Evolutionary conservation across 2,329 filamentous ascomycete genomes (phyloP), one percentile per base, ranked within the genome.

Genomic region (Penicillium sp.): DNA sequence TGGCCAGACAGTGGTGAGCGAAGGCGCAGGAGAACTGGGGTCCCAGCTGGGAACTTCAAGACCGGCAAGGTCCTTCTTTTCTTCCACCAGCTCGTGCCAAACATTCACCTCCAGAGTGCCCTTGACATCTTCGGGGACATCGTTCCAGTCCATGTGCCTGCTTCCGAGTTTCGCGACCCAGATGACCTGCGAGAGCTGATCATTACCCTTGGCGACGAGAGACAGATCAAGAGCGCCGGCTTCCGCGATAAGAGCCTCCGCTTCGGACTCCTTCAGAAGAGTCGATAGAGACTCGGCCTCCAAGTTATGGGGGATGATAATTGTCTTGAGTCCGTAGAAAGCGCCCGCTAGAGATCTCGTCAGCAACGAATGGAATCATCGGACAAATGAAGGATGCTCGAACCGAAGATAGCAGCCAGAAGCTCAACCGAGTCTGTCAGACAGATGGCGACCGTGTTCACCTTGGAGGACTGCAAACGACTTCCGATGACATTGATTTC

Each of bases 161-260:
- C 84, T 96, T 37, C 88, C 88, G 63, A 88, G 81, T 61, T 96
- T 91, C 5, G 94, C 88, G 12, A 96, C 90, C 88, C 90, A 97
- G 59, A 96, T 80, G 29, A 95, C 77, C 58, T 89, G 82, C 53
- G 82, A 83, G 39, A 98, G 77, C 33, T 79, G 77, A 5, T 83
- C 77, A 61, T 87, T 88, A 46, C 75, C 77, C 61, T 83, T 80
- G 46, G 82, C 78, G 12, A 95, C 78, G 33, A 78, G 73, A 54
- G 88, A 83, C 38, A 95, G 81, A 21, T 93, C 87, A 51, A 97
- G 79, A n/a, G 85, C 82, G 37, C 93, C 93, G 3, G 91, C 90
- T 29, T 85, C 83, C 2, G 88, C 88, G 52, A 98, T 78, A 17
- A 98, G 75, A 3, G 85, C 82, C 65, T 98, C 90, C 45, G 86